Conservation (phyloP, 345 rosid genomes). For the Conringia planisiliqua region DNA sequence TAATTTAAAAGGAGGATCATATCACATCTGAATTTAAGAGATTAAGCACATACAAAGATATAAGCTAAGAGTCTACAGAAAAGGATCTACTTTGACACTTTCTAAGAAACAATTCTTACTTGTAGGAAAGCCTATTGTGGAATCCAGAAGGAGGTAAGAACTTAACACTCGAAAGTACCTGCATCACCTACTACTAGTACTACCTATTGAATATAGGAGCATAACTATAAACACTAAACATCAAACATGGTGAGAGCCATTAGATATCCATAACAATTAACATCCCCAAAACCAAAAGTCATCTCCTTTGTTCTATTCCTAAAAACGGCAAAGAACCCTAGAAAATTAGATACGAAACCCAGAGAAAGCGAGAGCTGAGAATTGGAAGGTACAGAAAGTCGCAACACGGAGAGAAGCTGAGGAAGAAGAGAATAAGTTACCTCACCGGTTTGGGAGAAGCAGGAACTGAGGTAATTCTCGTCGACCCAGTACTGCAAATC, state of each 20-base stretch:
- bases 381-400: not conserved
- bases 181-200: not conserved
- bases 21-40: not conserved
- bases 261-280: not conserved
- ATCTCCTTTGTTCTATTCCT: not conserved
- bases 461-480: conserved; percentile 74
- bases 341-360: not conserved
- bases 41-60: not conserved
- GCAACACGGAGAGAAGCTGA: not conserved
- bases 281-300: not conserved
- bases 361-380: not conserved
- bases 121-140: not conserved
- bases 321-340: conserved; percentile 2
- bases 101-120: not conserved
- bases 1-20: not conserved
- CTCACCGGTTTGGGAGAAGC: conserved; percentile 97
- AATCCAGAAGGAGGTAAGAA: not conserved
- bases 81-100: not conserved
- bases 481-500: conserved; percentile 97
- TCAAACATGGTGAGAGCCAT: not conserved
- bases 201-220: not conserved
- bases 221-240: not conserved
- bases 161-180: not conserved
- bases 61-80: not conserved
- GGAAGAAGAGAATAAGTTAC: conserved; percentile 28